A percentile compares a stretch with the other conserved stretches of the same genome.
Conservation (phyloP, 306 rosid genomes). For the Pueraria montana region DNA sequence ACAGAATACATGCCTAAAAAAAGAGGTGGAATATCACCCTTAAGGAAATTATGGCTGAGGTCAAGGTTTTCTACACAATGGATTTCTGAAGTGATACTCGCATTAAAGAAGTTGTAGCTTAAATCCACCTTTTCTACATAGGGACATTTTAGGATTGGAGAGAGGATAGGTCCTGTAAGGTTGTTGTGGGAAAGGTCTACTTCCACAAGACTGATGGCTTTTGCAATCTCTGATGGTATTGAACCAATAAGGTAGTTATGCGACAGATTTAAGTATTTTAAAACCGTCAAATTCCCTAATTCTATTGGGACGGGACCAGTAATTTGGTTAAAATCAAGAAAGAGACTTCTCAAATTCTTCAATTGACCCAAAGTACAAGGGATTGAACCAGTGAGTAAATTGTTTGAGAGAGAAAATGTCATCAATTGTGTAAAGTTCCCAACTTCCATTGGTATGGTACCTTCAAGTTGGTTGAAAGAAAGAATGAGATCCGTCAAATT, state of each 20-base stretch:
- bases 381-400: not conserved
- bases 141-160: not conserved
- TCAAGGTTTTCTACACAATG: not conserved
- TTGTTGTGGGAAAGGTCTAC: conserved; percentile 20
- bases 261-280: not conserved
- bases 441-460: not conserved
- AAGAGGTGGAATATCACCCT: not conserved
- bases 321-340: not conserved
- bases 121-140: not conserved
- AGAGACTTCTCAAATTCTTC: not conserved
- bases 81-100: not conserved
- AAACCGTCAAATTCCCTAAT: not conserved
- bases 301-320: not conserved
- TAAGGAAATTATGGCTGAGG: not conserved
- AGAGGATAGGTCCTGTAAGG: not conserved
- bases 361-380: not conserved
- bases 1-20: not conserved
- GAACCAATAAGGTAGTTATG: not conserved
- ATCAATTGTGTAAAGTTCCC: not conserved
- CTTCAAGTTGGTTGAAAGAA: not conserved
- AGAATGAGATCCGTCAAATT: not conserved
- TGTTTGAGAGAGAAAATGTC: not conserved
- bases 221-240: not conserved
- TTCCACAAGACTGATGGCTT: not conserved
- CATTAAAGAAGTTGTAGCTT: not conserved